Evolutionary conservation across 805 yeast species (phyloP), one percentile per base, ranked within the genome.

Genomic region (Candida orba): DNA sequence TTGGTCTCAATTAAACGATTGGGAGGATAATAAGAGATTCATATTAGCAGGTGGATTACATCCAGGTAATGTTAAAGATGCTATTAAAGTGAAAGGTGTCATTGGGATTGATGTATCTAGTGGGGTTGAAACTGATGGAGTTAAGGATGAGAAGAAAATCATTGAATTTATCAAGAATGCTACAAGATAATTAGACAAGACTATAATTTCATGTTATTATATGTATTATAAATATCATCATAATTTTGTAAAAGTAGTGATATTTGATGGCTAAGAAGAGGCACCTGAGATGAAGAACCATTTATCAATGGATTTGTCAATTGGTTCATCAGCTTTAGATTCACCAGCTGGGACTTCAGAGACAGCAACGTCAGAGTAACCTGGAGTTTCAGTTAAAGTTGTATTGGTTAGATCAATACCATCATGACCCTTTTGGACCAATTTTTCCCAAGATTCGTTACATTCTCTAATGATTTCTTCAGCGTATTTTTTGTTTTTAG

Each of bases 271-370:
- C 44, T 48, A 71, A 58, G 73, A 72, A 52, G 78, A 72, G 51
- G 84, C 81, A 71, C 91, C 93, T 48, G 91, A 87, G 64, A 91
- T 91, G 81, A 80, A 91, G 79, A 93, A 91, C 99, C 99, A 91
- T 74, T 91, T 91, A 78, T 91, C 98, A 65, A 91, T 73, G 44
- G 96, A 87, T 71, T 85, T 79, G 75, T 91, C 99, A 66, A 93
- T 87, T 68, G 96, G 95, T 52, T 95, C 96, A 64, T 90, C 89
- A 52, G 90, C 76, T 53, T 71, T 66, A 53, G 84, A 78, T 56
- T 77, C 58, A 58, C 86, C 95, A 46, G 76, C 75, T 56, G 96
- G 95, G 46, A 87, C 63, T 45, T 67, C 73, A 46, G 69, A 56
- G 42, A 67, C 68, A 44, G 67, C 65, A 43, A 73, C 53, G 43